These are phyloP conservation scores for Rhodotorula paludigena DNA, from an alignment of 768 basidiomycete species.

Conservation along the genomic window DNA sequence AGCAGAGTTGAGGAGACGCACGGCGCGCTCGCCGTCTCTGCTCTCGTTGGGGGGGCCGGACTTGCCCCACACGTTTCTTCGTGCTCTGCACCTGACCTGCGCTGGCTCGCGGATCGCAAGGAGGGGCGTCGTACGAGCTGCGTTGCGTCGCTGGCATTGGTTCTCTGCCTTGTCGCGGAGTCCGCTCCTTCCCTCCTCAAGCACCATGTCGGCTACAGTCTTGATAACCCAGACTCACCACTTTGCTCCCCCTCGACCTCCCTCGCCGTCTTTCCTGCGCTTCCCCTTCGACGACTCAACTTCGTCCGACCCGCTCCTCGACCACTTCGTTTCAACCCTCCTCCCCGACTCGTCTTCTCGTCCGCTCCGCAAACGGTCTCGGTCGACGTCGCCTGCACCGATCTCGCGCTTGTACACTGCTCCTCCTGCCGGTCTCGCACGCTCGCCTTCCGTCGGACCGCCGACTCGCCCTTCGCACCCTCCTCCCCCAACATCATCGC, in stretches of 20 bases:
- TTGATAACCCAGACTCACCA: conserved; percentile 25
- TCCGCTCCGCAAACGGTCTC: neutral
- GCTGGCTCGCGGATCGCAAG: too few species aligned
- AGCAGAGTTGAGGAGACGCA: too few species aligned
- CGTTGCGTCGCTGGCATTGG: too few species aligned
- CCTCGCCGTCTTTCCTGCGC: conserved; percentile 15
- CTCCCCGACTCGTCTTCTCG: neutral
- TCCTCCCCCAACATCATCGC: too few species aligned
- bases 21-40: too few species aligned
- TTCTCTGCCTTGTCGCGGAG: neutral
- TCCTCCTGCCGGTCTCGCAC: neutral
- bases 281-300: neutral
- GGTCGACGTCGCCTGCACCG: conserved; percentile 2
- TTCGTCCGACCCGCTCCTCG: neutral
- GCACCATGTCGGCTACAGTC: conserved; percentile 1
- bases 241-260: conserved; percentile 17
- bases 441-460: neutral
- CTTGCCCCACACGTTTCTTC: too few species aligned
- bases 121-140: too few species aligned
- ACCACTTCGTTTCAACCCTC: conserved; percentile 12
- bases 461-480: too few species aligned
- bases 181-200: neutral
- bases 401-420: too few species aligned
- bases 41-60: too few species aligned
- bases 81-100: too few species aligned